Evolutionary conservation across 2,329 filamentous ascomycete genomes (phyloP).

Genomic region (Fusarium coffeatum): DNA sequence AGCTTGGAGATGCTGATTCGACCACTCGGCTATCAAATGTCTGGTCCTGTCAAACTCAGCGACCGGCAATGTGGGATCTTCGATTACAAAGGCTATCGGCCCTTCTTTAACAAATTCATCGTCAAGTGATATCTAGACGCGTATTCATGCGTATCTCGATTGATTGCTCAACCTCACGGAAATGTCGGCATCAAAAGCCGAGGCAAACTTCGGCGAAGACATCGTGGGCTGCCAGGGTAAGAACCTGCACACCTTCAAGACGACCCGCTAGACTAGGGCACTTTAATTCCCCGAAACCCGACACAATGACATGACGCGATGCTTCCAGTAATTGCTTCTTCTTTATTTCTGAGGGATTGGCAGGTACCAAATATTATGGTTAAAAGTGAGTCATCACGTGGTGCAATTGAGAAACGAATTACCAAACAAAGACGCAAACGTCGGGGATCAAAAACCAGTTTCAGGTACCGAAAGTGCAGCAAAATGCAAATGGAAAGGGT

Average conservation of each 20-base stretch:
- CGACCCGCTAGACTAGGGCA: not conserved
- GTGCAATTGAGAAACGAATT: not conserved
- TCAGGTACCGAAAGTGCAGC: not conserved
- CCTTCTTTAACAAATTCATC: not conserved
- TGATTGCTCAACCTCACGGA: not conserved
- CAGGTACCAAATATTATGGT: not conserved
- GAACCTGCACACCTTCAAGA: not conserved
- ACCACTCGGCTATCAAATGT: not conserved
- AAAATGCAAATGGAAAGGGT: not conserved
- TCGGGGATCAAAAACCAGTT: slow-evolving; percentile 14
- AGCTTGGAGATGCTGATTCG: not conserved
- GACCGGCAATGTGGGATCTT: not conserved
- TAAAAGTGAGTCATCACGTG: not conserved
- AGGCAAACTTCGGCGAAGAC: not conserved
- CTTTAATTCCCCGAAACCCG: slow-evolving; percentile 14
- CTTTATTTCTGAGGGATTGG: not conserved
- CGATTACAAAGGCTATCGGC: not conserved
- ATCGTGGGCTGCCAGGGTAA: not conserved
- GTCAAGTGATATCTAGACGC: slow-evolving; percentile 3
- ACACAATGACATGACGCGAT: not conserved
- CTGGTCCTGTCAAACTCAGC: rapidly evolving
- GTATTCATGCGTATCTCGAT: not conserved
- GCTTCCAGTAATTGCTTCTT: not conserved
- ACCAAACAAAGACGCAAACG: not conserved
- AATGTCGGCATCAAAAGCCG: not conserved